Evolutionary conservation across 2,329 filamentous ascomycete species (phyloP), one percentile per base, ranked within the genome.

Genomic region (Diaporthe vaccinii): DNA sequence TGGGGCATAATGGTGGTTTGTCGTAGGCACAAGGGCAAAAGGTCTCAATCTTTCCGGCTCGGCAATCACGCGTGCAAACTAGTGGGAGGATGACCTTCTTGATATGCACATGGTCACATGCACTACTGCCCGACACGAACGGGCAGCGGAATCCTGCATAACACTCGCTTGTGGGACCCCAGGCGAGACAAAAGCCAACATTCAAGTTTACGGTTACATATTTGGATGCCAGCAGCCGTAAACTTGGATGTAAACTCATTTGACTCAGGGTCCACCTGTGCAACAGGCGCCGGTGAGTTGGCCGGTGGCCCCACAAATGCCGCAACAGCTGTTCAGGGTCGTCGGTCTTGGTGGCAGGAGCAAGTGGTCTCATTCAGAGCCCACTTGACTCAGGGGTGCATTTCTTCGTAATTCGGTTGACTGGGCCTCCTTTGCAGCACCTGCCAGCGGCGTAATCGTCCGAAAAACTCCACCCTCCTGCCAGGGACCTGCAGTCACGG

Each of bases 61-160:
- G 46, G 6, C 20, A 22, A 55, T 46, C 65, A 22, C 31, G 31
- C 10, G 46, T 34, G 25, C 59, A 65, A 34, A 20, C 70, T 22
- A 31, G 25, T 31, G 46, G 22, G 71, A 62, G 49, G 58, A 17
- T 73, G 71, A 73, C 58, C 71, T 44, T 7, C 31, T 65, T 73
- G 58, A 73, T 72, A 62, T 62, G 70, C 41, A 41, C 34, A 25
- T 12, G 34, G 49, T 22, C 46, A 39, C 49, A 69, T 28, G 65
- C 58, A 46, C 39, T 55, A 14, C 71, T 65, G 58, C 71, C 71
- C 71, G 51, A 73, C 51, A 57, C 36, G 39, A 73, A 65, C 71
- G 31, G 39, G 49, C 61, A 44, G 12, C 71, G 71, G 71, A 44
- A 49, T 25, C 39, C 71, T 57, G 71, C 71, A 73, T 73, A 55